Evolutionary conservation across 306 rosid genomes (phyloP).

Genomic region (Fragaria ananassa): DNA sequence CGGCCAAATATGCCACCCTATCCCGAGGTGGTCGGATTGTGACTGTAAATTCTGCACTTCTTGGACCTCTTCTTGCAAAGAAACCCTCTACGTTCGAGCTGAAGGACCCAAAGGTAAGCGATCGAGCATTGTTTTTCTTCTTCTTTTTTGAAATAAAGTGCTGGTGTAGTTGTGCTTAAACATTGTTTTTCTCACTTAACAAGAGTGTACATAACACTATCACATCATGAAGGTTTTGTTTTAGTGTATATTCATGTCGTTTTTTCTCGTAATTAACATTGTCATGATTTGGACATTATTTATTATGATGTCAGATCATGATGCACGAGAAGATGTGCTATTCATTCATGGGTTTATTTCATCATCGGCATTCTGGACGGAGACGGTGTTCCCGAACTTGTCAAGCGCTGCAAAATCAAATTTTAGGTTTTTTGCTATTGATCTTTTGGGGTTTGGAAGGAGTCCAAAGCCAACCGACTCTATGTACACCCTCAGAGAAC

Average conservation of each 20-base stretch:
- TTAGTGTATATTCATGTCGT: background rate
- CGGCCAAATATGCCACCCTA: slow-evolving; percentile 29
- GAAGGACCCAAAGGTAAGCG: slow-evolving; percentile 53
- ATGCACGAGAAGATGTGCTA: slow-evolving; percentile 55
- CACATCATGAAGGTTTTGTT: background rate
- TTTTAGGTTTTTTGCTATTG: slow-evolving; percentile 76
- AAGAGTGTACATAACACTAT: background rate
- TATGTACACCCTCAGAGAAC: slow-evolving; percentile 76
- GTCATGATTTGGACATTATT: background rate
- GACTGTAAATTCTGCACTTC: slow-evolving; percentile 62
- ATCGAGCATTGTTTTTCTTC: background rate
- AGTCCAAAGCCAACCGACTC: slow-evolving; percentile 91
- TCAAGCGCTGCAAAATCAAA: slow-evolving; percentile 42
- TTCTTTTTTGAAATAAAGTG: no score
- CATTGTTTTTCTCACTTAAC: background rate
- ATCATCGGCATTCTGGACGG: slow-evolving; percentile 87
- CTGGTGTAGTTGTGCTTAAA: no score
- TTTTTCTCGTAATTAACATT: background rate
- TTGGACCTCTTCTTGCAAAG: slow-evolving; percentile 55
- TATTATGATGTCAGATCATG: slow-evolving; percentile 31
- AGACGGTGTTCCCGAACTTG: slow-evolving; percentile 79
- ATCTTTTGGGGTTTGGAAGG: slow-evolving; percentile 86
- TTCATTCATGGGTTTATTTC: slow-evolving; percentile 96
- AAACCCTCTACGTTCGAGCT: slow-evolving; percentile 58
- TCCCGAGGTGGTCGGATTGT: slow-evolving; percentile 89